These are phyloP conservation scores for Hydnomerulius pinastri DNA, from an alignment of 768 basidiomycete species.

Conservation along the genomic window DNA sequence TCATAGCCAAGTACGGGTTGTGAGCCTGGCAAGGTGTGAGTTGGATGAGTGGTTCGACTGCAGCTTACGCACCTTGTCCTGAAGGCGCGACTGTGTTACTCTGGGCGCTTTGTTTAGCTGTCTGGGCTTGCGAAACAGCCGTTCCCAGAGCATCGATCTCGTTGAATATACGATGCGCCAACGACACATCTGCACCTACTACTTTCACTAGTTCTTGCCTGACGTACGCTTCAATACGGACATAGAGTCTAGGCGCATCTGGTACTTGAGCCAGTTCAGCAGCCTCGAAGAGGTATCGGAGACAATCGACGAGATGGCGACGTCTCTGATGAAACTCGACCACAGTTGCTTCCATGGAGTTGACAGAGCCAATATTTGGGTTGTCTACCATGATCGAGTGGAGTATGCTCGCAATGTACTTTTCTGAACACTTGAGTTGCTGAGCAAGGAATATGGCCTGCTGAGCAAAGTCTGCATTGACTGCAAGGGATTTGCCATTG, in stretches of 20 bases:
- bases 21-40: slow-evolving; percentile 34
- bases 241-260: slow-evolving; percentile 48
- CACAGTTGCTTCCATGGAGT: slow-evolving; percentile 64
- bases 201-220: slow-evolving; percentile 47
- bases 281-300: slow-evolving; percentile 67
- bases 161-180: slow-evolving; percentile 59
- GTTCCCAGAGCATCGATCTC: slow-evolving; percentile 63
- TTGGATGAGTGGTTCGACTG: not conserved
- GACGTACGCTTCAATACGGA: slow-evolving; percentile 57
- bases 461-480: slow-evolving; percentile 78
- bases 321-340: slow-evolving; percentile 70
- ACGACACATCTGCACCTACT: slow-evolving; percentile 39
- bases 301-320: slow-evolving; percentile 67
- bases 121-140: slow-evolving; percentile 54
- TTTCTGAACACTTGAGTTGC: slow-evolving; percentile 81
- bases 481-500: slow-evolving; percentile 64
- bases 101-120: slow-evolving; percentile 59
- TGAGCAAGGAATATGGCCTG: slow-evolving; percentile 80
- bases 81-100: slow-evolving; percentile 57
- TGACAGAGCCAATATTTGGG: slow-evolving; percentile 61
- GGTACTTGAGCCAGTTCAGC: slow-evolving; percentile 50
- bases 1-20: slow-evolving; percentile 61
- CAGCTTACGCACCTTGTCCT: slow-evolving; percentile 46
- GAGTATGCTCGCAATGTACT: slow-evolving; percentile 70
- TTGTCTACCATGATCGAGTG: slow-evolving; percentile 62